These are phyloP conservation scores for Balamuthia mandrillaris DNA, from an alignment of 208 protist species.

Conservation along the genomic window DNA sequence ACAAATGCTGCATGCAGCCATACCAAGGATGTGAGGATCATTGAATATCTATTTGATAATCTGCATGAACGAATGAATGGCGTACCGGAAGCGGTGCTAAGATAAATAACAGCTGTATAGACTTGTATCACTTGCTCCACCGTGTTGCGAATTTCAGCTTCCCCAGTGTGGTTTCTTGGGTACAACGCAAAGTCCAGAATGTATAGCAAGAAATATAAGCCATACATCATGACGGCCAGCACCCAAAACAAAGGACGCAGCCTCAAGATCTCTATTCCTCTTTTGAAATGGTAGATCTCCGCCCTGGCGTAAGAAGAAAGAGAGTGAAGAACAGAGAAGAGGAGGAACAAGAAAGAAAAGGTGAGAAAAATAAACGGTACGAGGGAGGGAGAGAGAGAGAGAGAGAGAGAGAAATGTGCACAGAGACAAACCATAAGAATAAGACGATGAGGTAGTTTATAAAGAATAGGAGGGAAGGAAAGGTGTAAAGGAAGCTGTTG, in stretches of 20 bases:
- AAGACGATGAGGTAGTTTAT: conserved; percentile 24
- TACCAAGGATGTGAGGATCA: background rate
- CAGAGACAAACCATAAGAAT: background rate
- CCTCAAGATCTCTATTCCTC: background rate
- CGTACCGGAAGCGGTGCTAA: background rate
- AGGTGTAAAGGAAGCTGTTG: conserved; percentile 11
- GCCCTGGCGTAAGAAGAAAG: background rate
- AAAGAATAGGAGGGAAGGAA: conserved; percentile 12
- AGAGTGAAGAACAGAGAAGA: background rate
- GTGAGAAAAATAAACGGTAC: background rate
- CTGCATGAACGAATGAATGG: background rate
- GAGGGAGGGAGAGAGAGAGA: background rate
- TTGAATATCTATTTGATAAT: background rate
- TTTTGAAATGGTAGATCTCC: conserved; percentile 10
- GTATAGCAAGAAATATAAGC: background rate
- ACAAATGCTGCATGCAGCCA: background rate
- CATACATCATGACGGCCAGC: conserved; percentile 9
- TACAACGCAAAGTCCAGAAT: background rate
- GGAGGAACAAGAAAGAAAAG: background rate
- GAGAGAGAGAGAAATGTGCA: background rate
- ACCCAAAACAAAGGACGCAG: conserved; percentile 1
- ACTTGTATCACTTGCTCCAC: background rate
- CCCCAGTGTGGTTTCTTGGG: background rate
- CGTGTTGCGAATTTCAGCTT: background rate
- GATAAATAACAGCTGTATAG: background rate